Percentiles rank a stretch among this genome's conserved stretches.
These are phyloP conservation scores for Tetracladium marchalianum DNA, from an alignment of 495 filamentous ascomycete species.

Conservation along the genomic window DNA sequence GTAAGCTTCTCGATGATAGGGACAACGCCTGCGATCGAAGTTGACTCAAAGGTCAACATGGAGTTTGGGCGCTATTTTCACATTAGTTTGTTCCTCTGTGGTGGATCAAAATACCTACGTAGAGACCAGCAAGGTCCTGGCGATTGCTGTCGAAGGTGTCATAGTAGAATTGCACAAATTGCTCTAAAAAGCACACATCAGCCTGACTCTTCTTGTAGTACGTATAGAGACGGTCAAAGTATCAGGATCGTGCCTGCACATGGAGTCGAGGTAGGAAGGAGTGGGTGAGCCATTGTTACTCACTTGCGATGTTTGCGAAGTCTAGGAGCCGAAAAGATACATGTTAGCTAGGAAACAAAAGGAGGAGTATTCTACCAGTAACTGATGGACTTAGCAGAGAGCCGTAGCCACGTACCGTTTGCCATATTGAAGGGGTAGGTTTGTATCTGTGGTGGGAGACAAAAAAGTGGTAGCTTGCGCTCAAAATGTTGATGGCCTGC, in stretches of 20 bases:
- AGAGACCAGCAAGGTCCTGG: slow-evolving; percentile 52
- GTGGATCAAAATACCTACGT: slow-evolving; percentile 45
- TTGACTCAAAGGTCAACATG: slow-evolving; percentile 86
- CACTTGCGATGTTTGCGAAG: slow-evolving; percentile 46
- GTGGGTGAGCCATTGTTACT: slow-evolving; percentile 17
- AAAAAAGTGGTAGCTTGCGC: background rate
- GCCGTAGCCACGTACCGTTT: slow-evolving; percentile 7
- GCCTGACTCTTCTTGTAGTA: background rate
- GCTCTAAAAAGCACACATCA: slow-evolving; percentile 36
- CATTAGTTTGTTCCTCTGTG: slow-evolving; percentile 1
- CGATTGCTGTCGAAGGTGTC: slow-evolving; percentile 67
- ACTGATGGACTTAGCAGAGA: background rate
- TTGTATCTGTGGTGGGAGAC: background rate
- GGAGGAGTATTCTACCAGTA: background rate
- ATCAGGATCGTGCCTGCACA: background rate
- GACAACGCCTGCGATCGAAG: slow-evolving; percentile 42
- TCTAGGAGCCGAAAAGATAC: slow-evolving; percentile 26
- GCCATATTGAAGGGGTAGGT: slow-evolving; percentile 11
- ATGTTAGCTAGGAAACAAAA: background rate
- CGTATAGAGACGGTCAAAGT: background rate
- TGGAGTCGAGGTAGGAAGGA: background rate
- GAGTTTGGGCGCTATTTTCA: slow-evolving; percentile 61
- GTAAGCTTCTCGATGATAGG: slow-evolving; percentile 67
- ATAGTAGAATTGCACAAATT: slow-evolving; percentile 89
- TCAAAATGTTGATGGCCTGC: background rate